Conservation (phyloP, 306 rosid species). For the Dalbergia oliveri region DNA sequence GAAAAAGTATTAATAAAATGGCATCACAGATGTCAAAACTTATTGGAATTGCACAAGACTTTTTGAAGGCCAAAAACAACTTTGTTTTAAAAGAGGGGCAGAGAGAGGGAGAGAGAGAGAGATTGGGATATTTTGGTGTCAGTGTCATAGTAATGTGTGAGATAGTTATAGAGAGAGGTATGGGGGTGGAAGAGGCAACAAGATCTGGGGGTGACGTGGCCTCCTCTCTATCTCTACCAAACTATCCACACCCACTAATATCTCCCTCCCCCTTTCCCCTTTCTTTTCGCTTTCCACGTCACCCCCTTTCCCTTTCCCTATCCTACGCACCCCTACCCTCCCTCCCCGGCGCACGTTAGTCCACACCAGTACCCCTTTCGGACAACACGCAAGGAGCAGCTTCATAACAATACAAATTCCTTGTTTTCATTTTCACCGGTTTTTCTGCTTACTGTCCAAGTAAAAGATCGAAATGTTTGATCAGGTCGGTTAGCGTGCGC, state of each 20-base stretch:
- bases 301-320: neutral
- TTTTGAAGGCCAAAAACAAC: neutral
- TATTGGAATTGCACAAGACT: too few relatives aligned
- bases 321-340: neutral
- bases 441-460: neutral
- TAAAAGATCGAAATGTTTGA: neutral
- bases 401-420: neutral
- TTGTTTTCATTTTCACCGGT: neutral
- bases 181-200: neutral
- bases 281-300: slow-evolving; percentile 50
- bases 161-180: too few relatives aligned
- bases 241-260: slow-evolving; percentile 49
- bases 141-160: too few relatives aligned
- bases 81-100: neutral
- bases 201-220: slow-evolving; percentile 65
- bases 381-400: too few relatives aligned
- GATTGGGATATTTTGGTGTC: slow-evolving; percentile 28
- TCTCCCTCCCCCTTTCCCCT: slow-evolving; percentile 40
- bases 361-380: neutral
- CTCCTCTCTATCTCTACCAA: slow-evolving; percentile 59
- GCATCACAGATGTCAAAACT: neutral
- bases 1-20: neutral
- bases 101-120: neutral
- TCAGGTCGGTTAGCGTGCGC: slow-evolving; percentile 49
- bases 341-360: slow-evolving; percentile 48